A percentile compares a stretch with the other conserved stretches of the same genome.
phyloP scores from a whole-genome alignment of 2,329 filamentous ascomycete species.

The Didymella lethalis region DNA sequence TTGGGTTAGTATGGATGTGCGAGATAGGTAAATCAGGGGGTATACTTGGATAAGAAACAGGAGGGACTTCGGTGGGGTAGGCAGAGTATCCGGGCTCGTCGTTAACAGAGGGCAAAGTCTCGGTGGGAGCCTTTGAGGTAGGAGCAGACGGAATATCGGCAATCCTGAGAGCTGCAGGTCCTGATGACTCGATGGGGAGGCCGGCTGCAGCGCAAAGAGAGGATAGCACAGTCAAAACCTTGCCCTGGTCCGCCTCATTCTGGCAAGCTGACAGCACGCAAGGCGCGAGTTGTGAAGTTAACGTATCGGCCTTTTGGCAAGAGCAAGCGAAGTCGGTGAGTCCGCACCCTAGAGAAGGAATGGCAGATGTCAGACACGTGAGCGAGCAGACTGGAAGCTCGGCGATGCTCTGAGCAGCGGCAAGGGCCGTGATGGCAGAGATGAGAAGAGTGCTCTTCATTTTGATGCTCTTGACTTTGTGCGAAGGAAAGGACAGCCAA shows the following conservation, averaged over 20 bases:
- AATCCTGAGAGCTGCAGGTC: background rate
- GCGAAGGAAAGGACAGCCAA: background rate
- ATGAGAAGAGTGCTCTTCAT: constrained; percentile 41
- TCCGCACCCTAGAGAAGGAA: constrained; percentile 49
- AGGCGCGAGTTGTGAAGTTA: constrained; percentile 52
- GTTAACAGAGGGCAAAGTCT: constrained; percentile 1
- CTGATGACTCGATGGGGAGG: constrained; percentile 29
- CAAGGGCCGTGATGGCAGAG: constrained; percentile 49
- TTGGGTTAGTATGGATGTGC: background rate
- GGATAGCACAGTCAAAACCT: constrained; percentile 32
- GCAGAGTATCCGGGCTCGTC: constrained; percentile 8
- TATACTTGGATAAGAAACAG: constrained; percentile 3
- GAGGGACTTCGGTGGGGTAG: constrained; percentile 3
- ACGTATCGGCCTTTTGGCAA: constrained; percentile 52
- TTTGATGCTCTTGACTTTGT: constrained; percentile 8
- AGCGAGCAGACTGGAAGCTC: constrained; percentile 55
- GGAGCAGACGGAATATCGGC: background rate
- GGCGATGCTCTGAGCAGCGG: constrained; percentile 50
- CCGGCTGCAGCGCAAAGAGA: constrained; percentile 40
- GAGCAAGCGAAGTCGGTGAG: constrained; percentile 58
- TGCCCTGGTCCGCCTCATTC: constrained; percentile 44
- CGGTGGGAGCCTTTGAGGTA: background rate
- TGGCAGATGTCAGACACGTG: constrained; percentile 28
- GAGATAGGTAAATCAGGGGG: background rate
- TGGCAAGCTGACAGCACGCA: constrained; percentile 55